phyloP scores from a whole-genome alignment of 2,329 filamentous ascomycete genomes.

The Fusarium tupiense region DNA sequence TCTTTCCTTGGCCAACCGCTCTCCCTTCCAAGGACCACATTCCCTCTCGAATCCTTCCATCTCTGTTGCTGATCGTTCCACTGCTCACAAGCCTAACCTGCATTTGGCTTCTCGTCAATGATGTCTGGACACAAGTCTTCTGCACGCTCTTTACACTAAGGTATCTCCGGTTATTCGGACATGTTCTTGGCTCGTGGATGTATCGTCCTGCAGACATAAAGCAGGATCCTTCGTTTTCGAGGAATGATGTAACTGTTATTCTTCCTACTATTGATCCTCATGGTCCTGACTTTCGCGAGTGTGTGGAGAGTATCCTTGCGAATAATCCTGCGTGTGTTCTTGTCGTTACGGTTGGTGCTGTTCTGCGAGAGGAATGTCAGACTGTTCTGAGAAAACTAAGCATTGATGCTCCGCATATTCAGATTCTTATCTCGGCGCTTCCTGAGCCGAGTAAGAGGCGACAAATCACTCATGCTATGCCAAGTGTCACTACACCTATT shows the following conservation, averaged over 20 bases:
- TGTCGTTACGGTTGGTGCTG: conserved; percentile 56
- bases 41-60: background rate
- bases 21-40: background rate
- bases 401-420: conserved; percentile 6
- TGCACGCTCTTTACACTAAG: conserved; percentile 49
- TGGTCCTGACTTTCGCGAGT: conserved; percentile 53
- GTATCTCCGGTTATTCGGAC: conserved; percentile 57
- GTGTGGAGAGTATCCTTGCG: conserved; percentile 51
- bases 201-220: conserved; percentile 50
- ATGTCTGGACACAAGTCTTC: conserved; percentile 33
- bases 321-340: conserved; percentile 53
- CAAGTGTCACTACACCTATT: conserved; percentile 51
- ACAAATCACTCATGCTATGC: conserved; percentile 56
- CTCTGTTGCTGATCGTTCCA: background rate
- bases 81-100: background rate
- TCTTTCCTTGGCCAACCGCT: background rate
- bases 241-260: conserved; percentile 59
- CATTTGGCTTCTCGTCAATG: conserved; percentile 21
- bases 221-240: conserved; percentile 44
- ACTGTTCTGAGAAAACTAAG: conserved; percentile 12
- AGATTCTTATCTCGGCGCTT: conserved; percentile 47
- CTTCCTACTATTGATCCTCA: conserved; percentile 61
- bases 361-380: conserved; percentile 35
- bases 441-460: conserved; percentile 57
- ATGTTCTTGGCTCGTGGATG: conserved; percentile 52